phyloP scores from a whole-genome alignment of 345 rosid species.

The Streptanthus diversifolius region DNA sequence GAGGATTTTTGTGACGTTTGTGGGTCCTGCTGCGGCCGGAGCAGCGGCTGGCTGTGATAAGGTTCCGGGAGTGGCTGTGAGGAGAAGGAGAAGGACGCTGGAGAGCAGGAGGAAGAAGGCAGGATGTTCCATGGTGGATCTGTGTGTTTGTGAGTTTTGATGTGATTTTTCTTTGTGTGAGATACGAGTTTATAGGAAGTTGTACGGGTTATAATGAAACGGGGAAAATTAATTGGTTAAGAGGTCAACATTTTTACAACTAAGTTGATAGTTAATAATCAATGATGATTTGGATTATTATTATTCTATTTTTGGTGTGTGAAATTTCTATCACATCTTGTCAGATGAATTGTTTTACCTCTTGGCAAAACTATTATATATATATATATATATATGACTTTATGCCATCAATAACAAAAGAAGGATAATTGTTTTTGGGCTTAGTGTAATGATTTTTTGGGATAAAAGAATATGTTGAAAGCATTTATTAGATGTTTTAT shows the following conservation, averaged over 20 bases:
- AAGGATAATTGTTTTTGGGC: background rate
- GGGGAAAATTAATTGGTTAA: slow-evolving; percentile 27
- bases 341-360: slow-evolving; percentile 16
- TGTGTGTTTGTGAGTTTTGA: background rate
- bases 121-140: slow-evolving; percentile 21
- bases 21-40: slow-evolving; percentile 42
- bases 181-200: slow-evolving; percentile 23
- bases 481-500: background rate
- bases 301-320: background rate
- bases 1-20: slow-evolving; percentile 61
- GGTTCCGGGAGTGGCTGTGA: slow-evolving; percentile 20
- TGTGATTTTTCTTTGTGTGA: slow-evolving; percentile 14
- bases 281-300: background rate
- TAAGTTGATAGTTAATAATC: slow-evolving; percentile 21
- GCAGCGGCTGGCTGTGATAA: slow-evolving; percentile 38
- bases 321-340: slow-evolving; percentile 8
- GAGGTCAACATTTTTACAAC: slow-evolving; percentile 28
- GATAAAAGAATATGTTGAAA: background rate
- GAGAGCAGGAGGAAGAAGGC: slow-evolving; percentile 18
- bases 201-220: background rate
- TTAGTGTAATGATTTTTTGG: background rate
- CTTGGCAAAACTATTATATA: background rate
- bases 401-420: background rate
- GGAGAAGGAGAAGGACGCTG: slow-evolving; percentile 20
- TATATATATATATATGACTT: background rate